These are phyloP conservation scores for Suillus decipiens DNA, from an alignment of 768 basidiomycete genomes.

Conservation along the genomic window DNA sequence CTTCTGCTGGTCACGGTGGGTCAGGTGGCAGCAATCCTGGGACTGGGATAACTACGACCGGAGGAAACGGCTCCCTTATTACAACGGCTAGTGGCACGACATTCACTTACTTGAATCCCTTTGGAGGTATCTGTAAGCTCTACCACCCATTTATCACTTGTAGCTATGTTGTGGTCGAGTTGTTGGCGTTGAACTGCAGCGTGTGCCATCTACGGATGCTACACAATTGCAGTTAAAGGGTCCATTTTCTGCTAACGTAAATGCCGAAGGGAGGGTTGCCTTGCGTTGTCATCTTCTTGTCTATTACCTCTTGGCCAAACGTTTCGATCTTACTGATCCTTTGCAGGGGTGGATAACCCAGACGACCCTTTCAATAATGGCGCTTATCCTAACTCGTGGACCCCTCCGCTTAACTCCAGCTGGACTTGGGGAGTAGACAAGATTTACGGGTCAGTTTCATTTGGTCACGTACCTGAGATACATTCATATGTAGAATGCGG, in stretches of 20 bases:
- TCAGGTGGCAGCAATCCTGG: constrained; percentile 14
- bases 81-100: constrained; percentile 65
- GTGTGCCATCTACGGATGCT: background rate
- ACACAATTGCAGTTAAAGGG: background rate
- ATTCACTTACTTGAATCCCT: constrained; percentile 76
- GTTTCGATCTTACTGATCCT: constrained; percentile 8
- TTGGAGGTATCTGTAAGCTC: constrained; percentile 71
- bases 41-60: constrained; percentile 34
- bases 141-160: constrained; percentile 9
- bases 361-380: constrained; percentile 74
- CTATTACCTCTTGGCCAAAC: background rate
- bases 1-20: background rate
- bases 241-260: background rate
- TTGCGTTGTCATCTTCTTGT: constrained; percentile 6
- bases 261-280: background rate
- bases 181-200: background rate
- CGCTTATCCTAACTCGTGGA: constrained; percentile 78
- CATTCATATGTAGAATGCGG: background rate
- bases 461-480: no score
- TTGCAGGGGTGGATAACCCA: constrained; percentile 63
- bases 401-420: constrained; percentile 71
- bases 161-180: background rate
- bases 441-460: constrained; percentile 52
- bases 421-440: constrained; percentile 72
- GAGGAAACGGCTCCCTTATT: constrained; percentile 71